Conservation (phyloP, 208 protist genomes). For the Herpetomonas muscarum region DNA sequence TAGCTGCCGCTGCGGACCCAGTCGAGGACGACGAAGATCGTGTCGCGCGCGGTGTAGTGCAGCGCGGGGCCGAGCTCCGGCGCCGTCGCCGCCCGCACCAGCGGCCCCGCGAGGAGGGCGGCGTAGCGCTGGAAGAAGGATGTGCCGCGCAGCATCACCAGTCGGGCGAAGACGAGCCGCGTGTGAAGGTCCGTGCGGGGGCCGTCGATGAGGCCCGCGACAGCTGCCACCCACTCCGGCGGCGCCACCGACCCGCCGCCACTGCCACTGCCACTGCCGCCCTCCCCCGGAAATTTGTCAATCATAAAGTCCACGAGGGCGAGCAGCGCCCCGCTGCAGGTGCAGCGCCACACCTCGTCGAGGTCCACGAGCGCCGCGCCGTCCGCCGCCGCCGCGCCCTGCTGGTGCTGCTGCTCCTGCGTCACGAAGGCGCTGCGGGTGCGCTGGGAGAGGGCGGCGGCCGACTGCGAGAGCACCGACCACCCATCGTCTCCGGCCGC, state of each 20-base stretch:
- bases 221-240: conserved; percentile 61
- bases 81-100: conserved; percentile 35
- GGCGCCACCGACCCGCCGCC: not conserved
- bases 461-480: no score
- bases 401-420: not conserved
- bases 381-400: not conserved
- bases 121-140: conserved; percentile 45
- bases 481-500: no score
- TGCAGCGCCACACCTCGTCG: conserved; percentile 31
- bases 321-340: conserved; percentile 29
- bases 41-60: conserved; percentile 81
- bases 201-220: conserved; percentile 29
- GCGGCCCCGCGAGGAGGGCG: conserved; percentile 28
- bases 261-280: not conserved
- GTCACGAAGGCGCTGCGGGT: not conserved
- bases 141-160: conserved; percentile 38
- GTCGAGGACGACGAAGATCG: conserved; percentile 38
- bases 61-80: conserved; percentile 27
- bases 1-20: conserved; percentile 23
- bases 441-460: no score
- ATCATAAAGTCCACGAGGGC: conserved; percentile 32
- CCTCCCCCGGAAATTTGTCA: conserved; percentile 2
- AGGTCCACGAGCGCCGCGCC: conserved; percentile 6
- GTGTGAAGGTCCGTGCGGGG: conserved; percentile 29
- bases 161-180: conserved; percentile 47